Percentiles rank a stretch among this genome's conserved stretches.
Conservation (phyloP, 495 filamentous ascomycete genomes). For the Penicilliopsis zonata region DNA sequence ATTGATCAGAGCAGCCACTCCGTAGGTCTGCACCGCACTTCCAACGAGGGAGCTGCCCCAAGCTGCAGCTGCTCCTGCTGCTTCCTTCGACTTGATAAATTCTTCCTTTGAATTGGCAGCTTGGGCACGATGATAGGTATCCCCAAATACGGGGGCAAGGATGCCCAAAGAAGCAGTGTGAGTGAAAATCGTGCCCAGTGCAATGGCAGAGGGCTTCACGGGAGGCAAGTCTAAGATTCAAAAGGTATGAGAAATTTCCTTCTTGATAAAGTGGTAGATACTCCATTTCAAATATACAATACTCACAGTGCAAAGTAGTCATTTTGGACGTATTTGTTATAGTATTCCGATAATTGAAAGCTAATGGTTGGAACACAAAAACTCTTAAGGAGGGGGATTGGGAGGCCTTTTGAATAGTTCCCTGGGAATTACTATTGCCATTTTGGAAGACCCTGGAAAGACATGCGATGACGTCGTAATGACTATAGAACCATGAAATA, state of each 20-base stretch:
- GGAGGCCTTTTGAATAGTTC: conserved; percentile 8
- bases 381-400: not conserved
- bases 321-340: conserved; percentile 23
- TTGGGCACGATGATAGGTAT: conserved; percentile 91
- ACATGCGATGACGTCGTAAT: conserved; percentile 31
- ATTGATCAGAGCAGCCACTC: conserved; percentile 90
- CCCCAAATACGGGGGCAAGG: conserved; percentile 81
- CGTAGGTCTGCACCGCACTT: conserved; percentile 84
- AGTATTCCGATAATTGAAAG: not conserved
- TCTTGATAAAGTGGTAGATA: conserved; percentile 1
- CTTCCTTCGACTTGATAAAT: conserved; percentile 87
- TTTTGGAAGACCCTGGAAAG: not conserved
- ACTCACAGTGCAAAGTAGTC: conserved; percentile 55
- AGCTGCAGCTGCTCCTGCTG: conserved; percentile 71
- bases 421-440: no score
- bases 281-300: not conserved
- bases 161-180: conserved; percentile 73
- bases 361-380: conserved; percentile 1
- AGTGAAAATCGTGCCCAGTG: conserved; percentile 89
- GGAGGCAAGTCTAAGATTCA: conserved; percentile 89
- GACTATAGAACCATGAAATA: conserved; percentile 11
- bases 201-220: conserved; percentile 96
- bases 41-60: conserved; percentile 86
- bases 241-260: no score
- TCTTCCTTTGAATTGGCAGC: conserved; percentile 89